phyloP scores from a whole-genome alignment of 768 basidiomycete genomes.

The Rhizopogon vesiculosus region DNA sequence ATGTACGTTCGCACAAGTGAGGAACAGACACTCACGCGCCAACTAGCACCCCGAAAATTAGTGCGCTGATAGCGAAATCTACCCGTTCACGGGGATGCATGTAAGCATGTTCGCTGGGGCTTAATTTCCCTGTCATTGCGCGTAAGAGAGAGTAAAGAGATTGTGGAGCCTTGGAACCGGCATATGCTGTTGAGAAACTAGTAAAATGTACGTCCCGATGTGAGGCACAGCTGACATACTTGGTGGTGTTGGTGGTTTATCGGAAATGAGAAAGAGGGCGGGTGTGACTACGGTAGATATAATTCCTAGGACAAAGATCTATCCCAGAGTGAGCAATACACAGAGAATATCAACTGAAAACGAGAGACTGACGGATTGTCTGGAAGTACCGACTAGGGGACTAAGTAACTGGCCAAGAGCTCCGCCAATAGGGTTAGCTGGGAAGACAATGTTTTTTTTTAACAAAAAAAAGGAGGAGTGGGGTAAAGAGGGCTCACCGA shows the following conservation, averaged over 20 bases:
- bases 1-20: not conserved
- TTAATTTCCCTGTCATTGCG: slow-evolving; percentile 45
- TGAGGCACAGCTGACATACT: slow-evolving; percentile 39
- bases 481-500: slow-evolving; percentile 26
- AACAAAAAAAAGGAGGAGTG: not conserved
- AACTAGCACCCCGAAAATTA: slow-evolving; percentile 62
- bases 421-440: slow-evolving; percentile 71
- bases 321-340: not conserved
- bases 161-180: slow-evolving; percentile 57
- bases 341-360: not conserved
- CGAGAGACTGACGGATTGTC: slow-evolving; percentile 49
- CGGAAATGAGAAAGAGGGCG: slow-evolving; percentile 51
- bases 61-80: slow-evolving; percentile 59
- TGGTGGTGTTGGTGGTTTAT: slow-evolving; percentile 70
- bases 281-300: slow-evolving; percentile 62
- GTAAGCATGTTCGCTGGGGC: slow-evolving; percentile 32
- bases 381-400: slow-evolving; percentile 49
- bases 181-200: slow-evolving; percentile 43
- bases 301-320: slow-evolving; percentile 72
- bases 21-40: slow-evolving; percentile 45
- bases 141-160: slow-evolving; percentile 49
- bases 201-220: not conserved
- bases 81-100: slow-evolving; percentile 66
- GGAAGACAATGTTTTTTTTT: not conserved
- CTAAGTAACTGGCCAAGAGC: slow-evolving; percentile 73